These are phyloP conservation scores for Tirmania nivea DNA, from an alignment of 495 filamentous ascomycete species.

Conservation along the genomic window DNA sequence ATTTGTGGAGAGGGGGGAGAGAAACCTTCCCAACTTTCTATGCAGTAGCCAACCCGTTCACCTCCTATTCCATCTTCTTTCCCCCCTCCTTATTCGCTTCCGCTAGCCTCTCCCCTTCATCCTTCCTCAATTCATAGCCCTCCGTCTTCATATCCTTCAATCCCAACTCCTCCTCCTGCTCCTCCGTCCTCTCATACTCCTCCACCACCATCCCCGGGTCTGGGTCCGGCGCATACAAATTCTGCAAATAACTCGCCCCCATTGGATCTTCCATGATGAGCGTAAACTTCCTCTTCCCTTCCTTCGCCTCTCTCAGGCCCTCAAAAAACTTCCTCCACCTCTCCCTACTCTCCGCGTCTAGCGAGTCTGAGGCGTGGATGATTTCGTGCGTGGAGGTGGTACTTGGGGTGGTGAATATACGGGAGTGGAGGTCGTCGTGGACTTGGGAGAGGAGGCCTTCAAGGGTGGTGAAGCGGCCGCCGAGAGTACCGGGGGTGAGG, in stretches of 20 bases:
- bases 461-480: slow-evolving; percentile 91
- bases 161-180: slow-evolving; percentile 83
- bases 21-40: background rate
- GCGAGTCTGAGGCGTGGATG: slow-evolving; percentile 41
- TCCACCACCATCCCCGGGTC: slow-evolving; percentile 64
- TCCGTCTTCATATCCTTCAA: slow-evolving; percentile 82
- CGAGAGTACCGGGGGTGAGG: slow-evolving; percentile 76
- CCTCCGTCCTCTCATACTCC: slow-evolving; percentile 67
- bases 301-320: slow-evolving; percentile 52
- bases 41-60: background rate
- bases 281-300: slow-evolving; percentile 62
- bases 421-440: slow-evolving; percentile 60
- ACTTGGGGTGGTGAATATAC: slow-evolving; percentile 58
- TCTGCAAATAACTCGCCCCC: slow-evolving; percentile 84
- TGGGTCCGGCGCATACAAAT: slow-evolving; percentile 43
- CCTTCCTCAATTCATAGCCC: slow-evolving; percentile 39
- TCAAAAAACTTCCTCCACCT: slow-evolving; percentile 68
- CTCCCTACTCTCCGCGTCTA: slow-evolving; percentile 35
- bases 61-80: background rate
- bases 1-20: too few species aligned
- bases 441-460: slow-evolving; percentile 90
- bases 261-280: slow-evolving; percentile 71
- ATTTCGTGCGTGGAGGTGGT: slow-evolving; percentile 20
- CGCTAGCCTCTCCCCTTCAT: background rate
- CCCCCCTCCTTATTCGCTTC: background rate